phyloP scores from a whole-genome alignment of 768 basidiomycete genomes.

The Kwoniella sp. region DNA sequence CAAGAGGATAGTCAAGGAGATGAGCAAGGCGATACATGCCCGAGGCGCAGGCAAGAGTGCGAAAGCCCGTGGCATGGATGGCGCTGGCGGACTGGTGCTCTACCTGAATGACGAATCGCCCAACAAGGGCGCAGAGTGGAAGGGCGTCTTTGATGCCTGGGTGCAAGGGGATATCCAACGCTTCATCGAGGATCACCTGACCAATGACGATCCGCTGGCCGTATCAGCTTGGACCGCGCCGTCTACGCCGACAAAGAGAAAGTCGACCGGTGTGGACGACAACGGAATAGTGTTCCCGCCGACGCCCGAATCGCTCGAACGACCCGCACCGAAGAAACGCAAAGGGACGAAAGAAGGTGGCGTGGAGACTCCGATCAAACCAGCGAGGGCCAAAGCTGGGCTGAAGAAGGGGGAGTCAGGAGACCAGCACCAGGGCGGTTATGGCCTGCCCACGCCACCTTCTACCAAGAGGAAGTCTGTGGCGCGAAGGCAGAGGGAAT shows the following conservation, averaged over 20 bases:
- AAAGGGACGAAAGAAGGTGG: too few relatives aligned
- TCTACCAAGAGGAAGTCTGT: too few relatives aligned
- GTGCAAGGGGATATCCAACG: constrained; percentile 78
- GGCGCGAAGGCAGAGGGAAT: too few relatives aligned
- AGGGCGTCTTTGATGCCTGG: constrained; percentile 85
- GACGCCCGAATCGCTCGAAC: constrained; percentile 10
- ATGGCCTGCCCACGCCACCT: too few relatives aligned
- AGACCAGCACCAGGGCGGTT: too few relatives aligned
- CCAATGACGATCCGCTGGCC: background rate
- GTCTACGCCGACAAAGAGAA: constrained; percentile 4
- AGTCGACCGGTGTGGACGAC: background rate
- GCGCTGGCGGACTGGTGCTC: constrained; percentile 59
- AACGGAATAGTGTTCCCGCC: constrained; percentile 3
- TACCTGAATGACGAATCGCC: constrained; percentile 83
- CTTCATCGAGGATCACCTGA: constrained; percentile 59
- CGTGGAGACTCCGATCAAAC: too few relatives aligned
- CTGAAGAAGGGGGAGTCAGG: too few relatives aligned
- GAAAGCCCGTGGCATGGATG: background rate
- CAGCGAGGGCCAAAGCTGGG: too few relatives aligned
- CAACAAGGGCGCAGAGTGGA: constrained; percentile 67
- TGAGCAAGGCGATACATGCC: constrained; percentile 62
- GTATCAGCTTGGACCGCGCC: background rate
- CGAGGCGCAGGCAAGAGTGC: background rate
- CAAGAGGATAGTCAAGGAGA: constrained; percentile 80
- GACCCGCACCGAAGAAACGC: background rate